Conservation (phyloP, 2,329 filamentous ascomycete species). For the Cyphellophora attinorum region DNA sequence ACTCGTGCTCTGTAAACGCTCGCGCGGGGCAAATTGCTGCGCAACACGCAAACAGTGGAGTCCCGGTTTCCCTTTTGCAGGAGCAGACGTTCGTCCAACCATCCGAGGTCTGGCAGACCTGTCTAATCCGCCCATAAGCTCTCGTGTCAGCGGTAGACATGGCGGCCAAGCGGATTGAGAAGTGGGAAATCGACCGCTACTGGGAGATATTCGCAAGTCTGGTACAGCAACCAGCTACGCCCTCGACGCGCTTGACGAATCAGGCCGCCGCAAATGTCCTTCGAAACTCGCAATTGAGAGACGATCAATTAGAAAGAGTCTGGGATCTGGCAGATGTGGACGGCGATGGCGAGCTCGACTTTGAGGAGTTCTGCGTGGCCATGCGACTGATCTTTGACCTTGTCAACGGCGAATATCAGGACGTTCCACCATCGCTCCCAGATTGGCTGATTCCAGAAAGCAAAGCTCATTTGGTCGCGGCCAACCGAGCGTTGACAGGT, state of each 20-base stretch:
- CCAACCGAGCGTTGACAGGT: conserved; percentile 67
- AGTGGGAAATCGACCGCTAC: conserved; percentile 67
- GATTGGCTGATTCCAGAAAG: conserved; percentile 97
- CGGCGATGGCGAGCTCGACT: conserved; percentile 93
- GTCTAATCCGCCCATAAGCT: no score
- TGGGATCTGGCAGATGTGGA: conserved; percentile 98
- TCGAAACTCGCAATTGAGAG: conserved; percentile 62
- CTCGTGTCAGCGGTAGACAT: no score
- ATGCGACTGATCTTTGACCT: conserved; percentile 98
- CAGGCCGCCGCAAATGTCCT: conserved; percentile 61
- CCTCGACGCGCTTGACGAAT: conserved; percentile 54
- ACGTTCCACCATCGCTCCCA: conserved; percentile 76
- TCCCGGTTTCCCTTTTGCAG: no score
- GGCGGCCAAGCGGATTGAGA: conserved; percentile 44
- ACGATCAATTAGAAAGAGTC: conserved; percentile 86
- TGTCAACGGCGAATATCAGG: conserved; percentile 85
- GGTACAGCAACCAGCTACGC: conserved; percentile 15
- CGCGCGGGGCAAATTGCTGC: no score
- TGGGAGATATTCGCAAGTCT: conserved; percentile 71
- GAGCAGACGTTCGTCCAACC: no score
- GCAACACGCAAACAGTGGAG: no score
- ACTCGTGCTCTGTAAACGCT: no score
- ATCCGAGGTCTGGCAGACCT: no score
- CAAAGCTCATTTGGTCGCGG: conserved; percentile 83
- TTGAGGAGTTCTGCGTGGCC: conserved; percentile 98